Conservation (phyloP, 257 asterid genomes). For the Solanum raphanifolium region DNA sequence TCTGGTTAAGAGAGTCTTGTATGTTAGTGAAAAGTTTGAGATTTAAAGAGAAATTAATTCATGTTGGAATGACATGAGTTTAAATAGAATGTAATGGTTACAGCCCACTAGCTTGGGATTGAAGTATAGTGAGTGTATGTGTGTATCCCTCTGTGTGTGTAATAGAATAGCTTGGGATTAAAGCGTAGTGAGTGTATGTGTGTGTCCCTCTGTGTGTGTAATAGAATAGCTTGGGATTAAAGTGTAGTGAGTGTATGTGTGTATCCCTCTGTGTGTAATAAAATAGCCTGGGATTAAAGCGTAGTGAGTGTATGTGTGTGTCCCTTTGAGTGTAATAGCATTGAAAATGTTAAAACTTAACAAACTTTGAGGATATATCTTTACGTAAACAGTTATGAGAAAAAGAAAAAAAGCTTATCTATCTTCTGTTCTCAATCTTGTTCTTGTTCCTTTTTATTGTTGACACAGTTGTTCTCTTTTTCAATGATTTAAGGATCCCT, state of each 20-base stretch:
- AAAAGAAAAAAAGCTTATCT: neutral
- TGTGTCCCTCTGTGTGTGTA: neutral
- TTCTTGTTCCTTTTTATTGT: neutral
- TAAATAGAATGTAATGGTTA: neutral
- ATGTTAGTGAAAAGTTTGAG: neutral
- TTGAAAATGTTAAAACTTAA: neutral
- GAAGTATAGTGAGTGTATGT: neutral
- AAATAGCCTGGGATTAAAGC: neutral
- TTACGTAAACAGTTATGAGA: neutral
- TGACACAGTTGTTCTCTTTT: neutral
- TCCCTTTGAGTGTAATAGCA: neutral
- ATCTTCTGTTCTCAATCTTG: neutral
- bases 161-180: neutral
- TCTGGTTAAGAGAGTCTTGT: neutral
- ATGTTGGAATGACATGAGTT: neutral
- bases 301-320: neutral
- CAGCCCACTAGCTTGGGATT: neutral
- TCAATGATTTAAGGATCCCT: slow-evolving; percentile 52
- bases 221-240: neutral
- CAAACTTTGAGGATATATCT: neutral
- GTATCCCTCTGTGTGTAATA: neutral
- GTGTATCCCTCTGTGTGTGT: neutral
- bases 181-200: neutral
- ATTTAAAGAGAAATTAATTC: neutral
- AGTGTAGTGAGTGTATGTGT: neutral